These are phyloP conservation scores for Malus hybrid DNA, from an alignment of 331 rosid species.

Conservation along the genomic window DNA sequence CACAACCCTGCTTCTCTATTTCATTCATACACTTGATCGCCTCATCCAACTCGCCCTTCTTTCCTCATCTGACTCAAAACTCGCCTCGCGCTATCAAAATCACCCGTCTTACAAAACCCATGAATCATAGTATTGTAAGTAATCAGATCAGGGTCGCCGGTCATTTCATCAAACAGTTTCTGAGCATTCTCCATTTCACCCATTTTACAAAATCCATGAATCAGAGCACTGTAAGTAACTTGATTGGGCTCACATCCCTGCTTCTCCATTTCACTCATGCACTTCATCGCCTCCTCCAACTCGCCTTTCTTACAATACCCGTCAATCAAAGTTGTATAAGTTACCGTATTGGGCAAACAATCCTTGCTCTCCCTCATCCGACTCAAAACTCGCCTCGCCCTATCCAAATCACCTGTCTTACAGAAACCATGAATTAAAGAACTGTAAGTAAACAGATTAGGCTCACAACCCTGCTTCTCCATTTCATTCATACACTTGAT, in stretches of 20 bases:
- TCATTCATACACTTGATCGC: slow-evolving; percentile 30
- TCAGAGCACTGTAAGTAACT: slow-evolving; percentile 36
- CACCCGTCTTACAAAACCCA: neutral
- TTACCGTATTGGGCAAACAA: slow-evolving; percentile 39
- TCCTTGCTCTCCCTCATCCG: slow-evolving; percentile 18
- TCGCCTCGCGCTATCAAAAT: neutral
- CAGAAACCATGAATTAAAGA: slow-evolving; percentile 35
- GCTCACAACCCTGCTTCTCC: slow-evolving; percentile 33
- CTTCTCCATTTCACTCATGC: slow-evolving; percentile 34
- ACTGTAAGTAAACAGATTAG: slow-evolving; percentile 35
- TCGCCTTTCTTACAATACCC: slow-evolving; percentile 44
- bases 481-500: slow-evolving; percentile 31
- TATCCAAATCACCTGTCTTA: slow-evolving; percentile 34
- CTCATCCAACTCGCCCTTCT: slow-evolving; percentile 29
- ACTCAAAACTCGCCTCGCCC: slow-evolving; percentile 28
- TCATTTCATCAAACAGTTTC: no score
- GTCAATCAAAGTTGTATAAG: slow-evolving; percentile 44
- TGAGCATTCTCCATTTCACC: neutral
- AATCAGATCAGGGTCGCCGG: slow-evolving; percentile 19
- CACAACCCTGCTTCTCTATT: slow-evolving; percentile 33
- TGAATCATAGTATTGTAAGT: slow-evolving; percentile 42
- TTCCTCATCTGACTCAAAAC: slow-evolving; percentile 23
- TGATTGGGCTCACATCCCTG: slow-evolving; percentile 30
- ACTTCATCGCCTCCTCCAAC: slow-evolving; percentile 25
- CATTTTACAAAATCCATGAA: slow-evolving; percentile 43